Base-by-base conservation (phyloP, 805 yeast species). In the Wickerhamia fluorescens region DNA sequence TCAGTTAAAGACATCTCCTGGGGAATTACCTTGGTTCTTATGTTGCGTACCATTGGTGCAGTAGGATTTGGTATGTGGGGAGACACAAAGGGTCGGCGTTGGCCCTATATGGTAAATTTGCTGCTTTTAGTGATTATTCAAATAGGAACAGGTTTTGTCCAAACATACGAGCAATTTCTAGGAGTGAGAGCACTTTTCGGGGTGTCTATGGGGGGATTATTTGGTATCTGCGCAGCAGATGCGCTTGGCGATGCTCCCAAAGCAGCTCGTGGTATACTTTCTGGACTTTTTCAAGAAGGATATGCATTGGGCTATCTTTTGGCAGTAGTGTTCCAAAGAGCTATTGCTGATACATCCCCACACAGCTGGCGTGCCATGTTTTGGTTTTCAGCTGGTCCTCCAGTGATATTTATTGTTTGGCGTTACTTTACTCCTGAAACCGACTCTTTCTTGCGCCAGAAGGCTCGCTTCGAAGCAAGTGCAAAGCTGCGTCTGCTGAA, bases 201-300 rank as follows among this genome's bases (percentile, higher is more conserved):
- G 31, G 56, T 77, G 28, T 71, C 75, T 26, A 75, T 78, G 83
- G 87, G 86, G 23, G 86, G 85, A 29, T 56, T 76, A 30, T 79
- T 68, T 45, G 84, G 83, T 20, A 69, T 73, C 34, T 71, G 77
- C 20, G 69, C 78, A 15, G 79, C 81, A 7, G 73, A 78, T 5
- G 76, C 86, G 6, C 61, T 80, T 18, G 83, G 77, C 40, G 81
- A 78, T 43, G 66, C 75, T 28, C 85, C 85, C 1, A 49, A 49
- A 2, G 58, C 53, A 16, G 73, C 79, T 19, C 60, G 73, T 53
- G 79, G 83, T 25, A 61, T 76, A 33, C 53, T 78, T 27, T 69
- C 78, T 20, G 85, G 84, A 27, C 51, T 82, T 23, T 72, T 85
- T 48, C 94, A 84, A 54, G 81, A 83, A 50, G 94, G 94, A 36